phyloP scores from a whole-genome alignment of 371 early-diverging fungal genomes.

The Rhizomucor pusillus region DNA sequence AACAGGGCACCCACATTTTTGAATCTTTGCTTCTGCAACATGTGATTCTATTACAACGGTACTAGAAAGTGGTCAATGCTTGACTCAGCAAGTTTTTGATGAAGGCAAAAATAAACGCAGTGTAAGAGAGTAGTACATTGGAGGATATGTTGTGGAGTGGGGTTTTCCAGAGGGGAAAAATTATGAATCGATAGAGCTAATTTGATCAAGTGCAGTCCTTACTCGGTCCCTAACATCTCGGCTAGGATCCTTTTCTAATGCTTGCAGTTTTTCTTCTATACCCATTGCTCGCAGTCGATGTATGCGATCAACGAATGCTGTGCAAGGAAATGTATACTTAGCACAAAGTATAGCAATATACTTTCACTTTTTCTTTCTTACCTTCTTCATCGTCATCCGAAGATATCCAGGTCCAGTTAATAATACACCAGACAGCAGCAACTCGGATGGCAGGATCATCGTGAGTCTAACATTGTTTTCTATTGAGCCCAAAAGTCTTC shows the following conservation, averaged over 20 bases:
- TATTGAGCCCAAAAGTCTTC: not conserved
- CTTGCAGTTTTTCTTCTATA: conserved; percentile 56
- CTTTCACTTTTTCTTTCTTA: too few relatives aligned
- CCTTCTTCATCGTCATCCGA: conserved; percentile 58
- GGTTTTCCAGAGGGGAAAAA: not conserved
- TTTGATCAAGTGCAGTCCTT: conserved; percentile 65
- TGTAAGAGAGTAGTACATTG: too few relatives aligned
- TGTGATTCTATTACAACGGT: too few relatives aligned
- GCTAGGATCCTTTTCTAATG: conserved; percentile 53
- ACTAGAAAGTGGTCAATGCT: too few relatives aligned
- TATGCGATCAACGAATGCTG: conserved; percentile 19
- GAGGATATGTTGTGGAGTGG: not conserved
- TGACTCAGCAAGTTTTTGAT: too few relatives aligned
- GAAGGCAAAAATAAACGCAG: too few relatives aligned
- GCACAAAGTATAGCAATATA: too few relatives aligned
- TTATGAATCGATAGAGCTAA: conserved; percentile 22
- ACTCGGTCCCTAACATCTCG: conserved; percentile 78
- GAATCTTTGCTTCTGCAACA: too few relatives aligned
- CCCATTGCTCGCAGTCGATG: conserved; percentile 47
- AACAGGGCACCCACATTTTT: too few relatives aligned
- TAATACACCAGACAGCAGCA: conserved; percentile 77
- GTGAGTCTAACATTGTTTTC: conserved; percentile 45
- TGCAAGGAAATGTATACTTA: too few relatives aligned
- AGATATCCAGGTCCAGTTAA: conserved; percentile 75
- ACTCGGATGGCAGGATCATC: conserved; percentile 63